Conservation (phyloP, 106 monocot species). For the Hemerocallis citrina region DNA sequence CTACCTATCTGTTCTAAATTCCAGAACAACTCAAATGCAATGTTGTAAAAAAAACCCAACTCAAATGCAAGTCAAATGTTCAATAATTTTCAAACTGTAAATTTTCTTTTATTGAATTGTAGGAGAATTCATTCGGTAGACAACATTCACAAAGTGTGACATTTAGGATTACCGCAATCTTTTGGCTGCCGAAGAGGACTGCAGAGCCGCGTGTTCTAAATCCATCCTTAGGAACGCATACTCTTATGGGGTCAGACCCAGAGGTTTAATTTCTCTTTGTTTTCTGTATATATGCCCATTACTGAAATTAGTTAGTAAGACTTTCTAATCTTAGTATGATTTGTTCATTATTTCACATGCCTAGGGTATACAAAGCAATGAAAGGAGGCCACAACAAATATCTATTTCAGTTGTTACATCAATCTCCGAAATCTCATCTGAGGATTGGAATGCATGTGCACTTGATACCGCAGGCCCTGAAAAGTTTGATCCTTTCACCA, state of each 20-base stretch:
- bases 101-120: slow-evolving; percentile 4
- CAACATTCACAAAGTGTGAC: not conserved
- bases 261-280: slow-evolving; percentile 29
- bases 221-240: slow-evolving; percentile 47
- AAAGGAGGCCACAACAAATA: slow-evolving; percentile 25
- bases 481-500: slow-evolving; percentile 78
- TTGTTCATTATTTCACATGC: not conserved
- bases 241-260: slow-evolving; percentile 35
- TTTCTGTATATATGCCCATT: too few relatives aligned
- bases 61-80: not conserved
- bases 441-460: slow-evolving; percentile 94
- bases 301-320: not conserved
- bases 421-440: slow-evolving; percentile 56
- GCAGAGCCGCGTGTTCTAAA: slow-evolving; percentile 20
- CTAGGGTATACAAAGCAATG: slow-evolving; percentile 24
- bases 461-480: slow-evolving; percentile 51
- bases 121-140: slow-evolving; percentile 10
- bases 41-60: not conserved
- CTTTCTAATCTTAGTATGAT: slow-evolving; percentile 10
- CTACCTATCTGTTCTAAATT: not conserved
- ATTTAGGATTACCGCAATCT: slow-evolving; percentile 54
- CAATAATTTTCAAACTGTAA: not conserved
- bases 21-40: not conserved
- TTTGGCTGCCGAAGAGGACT: slow-evolving; percentile 64
- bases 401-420: slow-evolving; percentile 64